Conservation (phyloP, 768 basidiomycete genomes). For the Rhizopogon roseolus region DNA sequence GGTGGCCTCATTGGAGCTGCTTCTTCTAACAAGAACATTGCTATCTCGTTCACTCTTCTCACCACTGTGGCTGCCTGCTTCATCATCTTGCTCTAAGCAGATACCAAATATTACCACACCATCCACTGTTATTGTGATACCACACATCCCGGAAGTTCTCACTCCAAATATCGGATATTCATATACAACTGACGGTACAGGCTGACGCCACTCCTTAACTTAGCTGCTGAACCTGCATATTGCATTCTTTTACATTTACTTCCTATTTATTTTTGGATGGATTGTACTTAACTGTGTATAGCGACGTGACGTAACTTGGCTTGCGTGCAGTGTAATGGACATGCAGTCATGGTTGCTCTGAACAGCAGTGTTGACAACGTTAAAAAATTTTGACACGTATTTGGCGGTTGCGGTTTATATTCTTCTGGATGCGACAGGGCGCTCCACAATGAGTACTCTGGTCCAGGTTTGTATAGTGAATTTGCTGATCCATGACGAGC, state of each 20-base stretch:
- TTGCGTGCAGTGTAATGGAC: neutral
- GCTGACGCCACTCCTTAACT: neutral
- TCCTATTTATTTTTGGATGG: neutral
- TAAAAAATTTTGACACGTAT: too few relatives aligned
- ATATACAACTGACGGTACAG: neutral
- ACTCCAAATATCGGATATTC: neutral
- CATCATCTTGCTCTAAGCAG: slow-evolving; percentile 4
- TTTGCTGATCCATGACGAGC: too few relatives aligned
- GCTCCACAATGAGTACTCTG: too few relatives aligned
- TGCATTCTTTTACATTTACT: neutral
- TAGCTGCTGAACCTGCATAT: neutral
- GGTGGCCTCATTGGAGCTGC: neutral
- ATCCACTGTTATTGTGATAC: neutral
- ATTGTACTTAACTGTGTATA: neutral
- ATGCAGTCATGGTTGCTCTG: neutral
- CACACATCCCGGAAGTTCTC: neutral
- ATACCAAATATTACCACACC: neutral
- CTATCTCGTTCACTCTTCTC: slow-evolving; percentile 10
- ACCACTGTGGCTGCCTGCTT: slow-evolving; percentile 8
- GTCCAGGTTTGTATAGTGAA: too few relatives aligned
- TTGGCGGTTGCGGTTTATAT: too few relatives aligned
- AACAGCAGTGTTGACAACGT: too few relatives aligned
- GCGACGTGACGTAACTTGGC: neutral
- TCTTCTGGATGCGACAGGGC: too few relatives aligned
- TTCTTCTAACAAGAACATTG: slow-evolving; percentile 5